Conservation (phyloP, 495 filamentous ascomycete genomes). For the Podospora pseudocomata region DNA sequence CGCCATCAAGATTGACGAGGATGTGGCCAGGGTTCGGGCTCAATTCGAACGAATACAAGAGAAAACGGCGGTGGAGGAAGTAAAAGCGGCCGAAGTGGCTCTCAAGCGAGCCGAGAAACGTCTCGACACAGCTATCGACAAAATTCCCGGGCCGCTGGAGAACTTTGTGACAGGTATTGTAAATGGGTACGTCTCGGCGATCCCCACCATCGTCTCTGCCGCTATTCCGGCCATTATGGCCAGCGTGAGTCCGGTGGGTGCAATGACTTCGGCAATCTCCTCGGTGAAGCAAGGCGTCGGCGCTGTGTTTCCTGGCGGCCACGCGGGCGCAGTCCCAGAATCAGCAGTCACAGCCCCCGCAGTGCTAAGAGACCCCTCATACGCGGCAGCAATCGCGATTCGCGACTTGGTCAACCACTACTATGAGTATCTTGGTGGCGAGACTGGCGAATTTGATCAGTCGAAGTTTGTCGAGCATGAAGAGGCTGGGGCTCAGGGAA, state of each 20-base stretch:
- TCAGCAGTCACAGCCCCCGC: too few species aligned
- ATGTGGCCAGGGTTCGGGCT: neutral
- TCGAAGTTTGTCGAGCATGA: too few species aligned
- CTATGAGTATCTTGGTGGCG: slow-evolving; percentile 5
- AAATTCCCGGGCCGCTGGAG: neutral
- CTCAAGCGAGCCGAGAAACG: neutral
- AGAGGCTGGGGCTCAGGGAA: too few species aligned
- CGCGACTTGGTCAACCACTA: slow-evolving; percentile 8
- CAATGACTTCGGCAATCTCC: neutral
- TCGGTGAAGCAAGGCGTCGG: neutral
- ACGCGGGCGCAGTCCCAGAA: neutral
- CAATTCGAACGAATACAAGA: neutral
- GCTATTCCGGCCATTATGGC: too few species aligned
- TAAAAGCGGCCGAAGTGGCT: neutral
- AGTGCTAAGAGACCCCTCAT: slow-evolving; percentile 1
- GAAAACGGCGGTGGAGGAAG: neutral
- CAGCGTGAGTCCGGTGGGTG: neutral
- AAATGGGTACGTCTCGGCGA: neutral
- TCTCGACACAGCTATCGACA: slow-evolving; percentile 11
- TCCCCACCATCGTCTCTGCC: too few species aligned
- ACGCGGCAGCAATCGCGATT: neutral
- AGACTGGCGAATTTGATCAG: neutral
- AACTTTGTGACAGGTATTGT: neutral
- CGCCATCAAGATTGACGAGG: neutral
- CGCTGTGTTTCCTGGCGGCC: neutral